These are phyloP conservation scores for Erigeron canadensis DNA, from an alignment of 129 eudicot genomes.

Conservation along the genomic window DNA sequence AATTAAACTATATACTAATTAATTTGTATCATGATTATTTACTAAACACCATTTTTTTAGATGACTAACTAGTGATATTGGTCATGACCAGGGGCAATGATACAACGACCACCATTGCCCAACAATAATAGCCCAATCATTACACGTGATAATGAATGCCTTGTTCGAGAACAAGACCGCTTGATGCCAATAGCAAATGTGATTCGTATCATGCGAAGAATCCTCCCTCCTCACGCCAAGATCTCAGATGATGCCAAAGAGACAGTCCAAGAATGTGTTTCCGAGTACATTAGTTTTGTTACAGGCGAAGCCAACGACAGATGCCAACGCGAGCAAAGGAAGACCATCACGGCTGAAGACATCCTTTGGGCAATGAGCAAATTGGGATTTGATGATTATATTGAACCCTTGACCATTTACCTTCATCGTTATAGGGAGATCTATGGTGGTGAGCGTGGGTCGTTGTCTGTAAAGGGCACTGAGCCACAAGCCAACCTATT, in stretches of 20 bases:
- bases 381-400: conserved; percentile 38
- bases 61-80: neutral
- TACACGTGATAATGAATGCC: conserved; percentile 21
- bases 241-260: conserved; percentile 43
- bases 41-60: too few relatives aligned
- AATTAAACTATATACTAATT: too few relatives aligned
- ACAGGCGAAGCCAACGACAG: conserved; percentile 41
- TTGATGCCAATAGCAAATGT: conserved; percentile 46
- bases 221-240: conserved; percentile 42
- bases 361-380: conserved; percentile 46
- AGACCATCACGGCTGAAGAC: conserved; percentile 45
- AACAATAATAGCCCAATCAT: neutral
- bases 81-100: neutral
- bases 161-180: conserved; percentile 37
- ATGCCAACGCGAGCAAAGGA: conserved; percentile 41
- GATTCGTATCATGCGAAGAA: conserved; percentile 40
- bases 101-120: neutral
- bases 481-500: neutral
- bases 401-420: conserved; percentile 35
- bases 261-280: conserved; percentile 44
- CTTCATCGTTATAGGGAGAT: conserved; percentile 38
- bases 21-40: too few relatives aligned
- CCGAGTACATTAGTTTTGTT: conserved; percentile 43
- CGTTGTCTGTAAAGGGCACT: conserved; percentile 27
- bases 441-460: conserved; percentile 52